Evolutionary conservation across 2,329 filamentous ascomycete species (phyloP).

Genomic region (Fusarium xylarioides): DNA sequence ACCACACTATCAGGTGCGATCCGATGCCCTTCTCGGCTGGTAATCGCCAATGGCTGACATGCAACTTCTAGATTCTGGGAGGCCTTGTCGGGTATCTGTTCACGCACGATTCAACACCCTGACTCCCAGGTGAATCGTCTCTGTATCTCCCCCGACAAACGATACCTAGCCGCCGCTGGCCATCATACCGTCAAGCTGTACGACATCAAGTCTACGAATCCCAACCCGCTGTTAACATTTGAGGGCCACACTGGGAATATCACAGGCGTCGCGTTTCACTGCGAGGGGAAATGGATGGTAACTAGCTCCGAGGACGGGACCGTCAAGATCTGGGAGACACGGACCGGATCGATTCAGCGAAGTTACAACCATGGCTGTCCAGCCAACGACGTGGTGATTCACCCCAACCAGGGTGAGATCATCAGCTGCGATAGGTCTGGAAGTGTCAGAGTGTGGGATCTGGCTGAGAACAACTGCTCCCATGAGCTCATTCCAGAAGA

Average conservation of each 20-base stretch:
- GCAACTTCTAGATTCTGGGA: constrained; percentile 84
- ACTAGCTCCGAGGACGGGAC: constrained; percentile 96
- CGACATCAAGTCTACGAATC: constrained; percentile 98
- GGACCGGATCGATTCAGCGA: constrained; percentile 84
- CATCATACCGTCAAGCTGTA: constrained; percentile 94
- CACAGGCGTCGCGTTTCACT: constrained; percentile 96
- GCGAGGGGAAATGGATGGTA: constrained; percentile 99
- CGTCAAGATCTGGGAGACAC: constrained; percentile 96
- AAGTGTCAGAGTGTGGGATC: constrained; percentile 94
- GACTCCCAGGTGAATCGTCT: constrained; percentile 98
- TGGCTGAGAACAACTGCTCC: constrained; percentile 96
- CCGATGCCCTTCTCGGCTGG: constrained; percentile 16
- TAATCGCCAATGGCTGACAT: constrained; percentile 21
- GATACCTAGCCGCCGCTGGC: constrained; percentile 85
- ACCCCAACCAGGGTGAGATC: constrained; percentile 97
- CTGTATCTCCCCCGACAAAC: constrained; percentile 98
- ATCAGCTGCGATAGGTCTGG: constrained; percentile 95
- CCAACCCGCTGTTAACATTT: constrained; percentile 90
- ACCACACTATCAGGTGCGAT: constrained; percentile 68
- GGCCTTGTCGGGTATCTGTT: constrained; percentile 96
- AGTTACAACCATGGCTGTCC: constrained; percentile 91
- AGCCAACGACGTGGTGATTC: constrained; percentile 98
- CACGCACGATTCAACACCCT: constrained; percentile 95
- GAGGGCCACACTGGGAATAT: constrained; percentile 97
- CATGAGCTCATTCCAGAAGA: constrained; percentile 97